phyloP scores from a whole-genome alignment of 495 filamentous ascomycete genomes.

The Chaetomium tenue region DNA sequence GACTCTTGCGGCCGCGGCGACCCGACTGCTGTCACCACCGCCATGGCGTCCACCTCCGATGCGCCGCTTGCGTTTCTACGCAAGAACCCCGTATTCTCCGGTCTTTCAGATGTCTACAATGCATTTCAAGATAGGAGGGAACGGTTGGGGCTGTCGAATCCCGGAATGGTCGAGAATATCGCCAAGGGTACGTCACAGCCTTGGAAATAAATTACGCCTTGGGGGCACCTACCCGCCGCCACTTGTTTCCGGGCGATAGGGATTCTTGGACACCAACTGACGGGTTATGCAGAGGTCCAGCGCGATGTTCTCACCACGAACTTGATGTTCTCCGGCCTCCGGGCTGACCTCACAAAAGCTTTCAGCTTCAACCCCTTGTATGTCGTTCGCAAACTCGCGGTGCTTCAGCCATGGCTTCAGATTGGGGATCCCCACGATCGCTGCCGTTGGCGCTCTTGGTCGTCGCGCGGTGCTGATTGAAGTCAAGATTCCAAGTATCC shows the following conservation, averaged over 20 bases:
- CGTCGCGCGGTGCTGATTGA: constrained; percentile 6
- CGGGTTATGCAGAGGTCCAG: constrained; percentile 64
- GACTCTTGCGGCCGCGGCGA: constrained; percentile 22
- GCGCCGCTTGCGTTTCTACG: constrained; percentile 64
- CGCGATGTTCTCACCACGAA: constrained; percentile 93
- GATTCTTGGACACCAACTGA: constrained; percentile 17
- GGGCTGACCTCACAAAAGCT: constrained; percentile 92
- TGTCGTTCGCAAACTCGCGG: constrained; percentile 19
- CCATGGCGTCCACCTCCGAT: constrained; percentile 45
- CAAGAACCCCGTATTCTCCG: constrained; percentile 66
- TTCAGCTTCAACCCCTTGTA: constrained; percentile 81
- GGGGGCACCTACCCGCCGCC: not conserved
- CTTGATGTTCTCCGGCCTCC: constrained; percentile 90
- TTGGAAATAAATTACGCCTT: not conserved
- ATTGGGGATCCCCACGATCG: not conserved
- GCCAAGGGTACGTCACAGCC: constrained; percentile 50
- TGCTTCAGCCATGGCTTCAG: no score
- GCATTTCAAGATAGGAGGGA: constrained; percentile 82
- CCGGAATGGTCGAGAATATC: constrained; percentile 88
- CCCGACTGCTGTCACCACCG: constrained; percentile 30
- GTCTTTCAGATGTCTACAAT: constrained; percentile 72
- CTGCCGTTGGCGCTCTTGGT: not conserved
- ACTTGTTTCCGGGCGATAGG: not conserved
- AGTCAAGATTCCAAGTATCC: constrained; percentile 76
- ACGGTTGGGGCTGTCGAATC: constrained; percentile 84